Evolutionary conservation across 2,329 filamentous ascomycete species (phyloP), one percentile per base, ranked within the genome.

Genomic region (Leptosphaerulina australis): DNA sequence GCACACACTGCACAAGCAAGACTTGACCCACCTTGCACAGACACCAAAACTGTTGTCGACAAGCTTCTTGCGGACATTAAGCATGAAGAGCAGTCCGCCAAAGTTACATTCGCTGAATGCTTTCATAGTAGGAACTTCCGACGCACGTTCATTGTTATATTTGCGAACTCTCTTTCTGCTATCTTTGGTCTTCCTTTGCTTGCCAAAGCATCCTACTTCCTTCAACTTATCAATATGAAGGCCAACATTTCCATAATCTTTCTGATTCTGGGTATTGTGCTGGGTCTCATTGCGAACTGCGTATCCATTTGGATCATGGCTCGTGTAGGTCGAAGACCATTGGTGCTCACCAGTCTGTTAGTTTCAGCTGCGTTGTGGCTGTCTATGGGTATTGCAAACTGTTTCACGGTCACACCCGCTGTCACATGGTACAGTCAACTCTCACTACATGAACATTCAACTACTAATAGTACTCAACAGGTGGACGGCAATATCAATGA

Each of bases 1-100:
- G 76, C 79, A 1, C 64, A 79, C 50, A 67, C 69, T 49, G 74
- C 79, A 11, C 78, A 83, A 60, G 73, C 72, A 40, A 77, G 79
- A 36, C 76, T 85, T 39, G 77, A 81, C 53, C 75, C 76, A 0
- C 46, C 63, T 0, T 68, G 67, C 15, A 44, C 53, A 2, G 45
- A 77, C 25, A 74, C 76, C 0, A 59, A 62, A 7, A 57, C 58
- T 2, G 50, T 67, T 6, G 37, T 77, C 6, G 63, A 66, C 21
- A 62, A 61, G 22, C 50, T 70, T 5, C 47, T 59, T 1, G 38
- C 29, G 0, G 54, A 66, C 31, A 64, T 67, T 26, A 62, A 66
- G 39, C 62, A 64, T 37, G 64, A 66, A 35, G 57, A 64, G 25
- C 51, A 41, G n/a, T 60, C 53, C 7, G 51, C 53, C 15, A 62